Evolutionary conservation across 805 yeast species (phyloP).

Genomic region (Teunomyces tritomae): DNA sequence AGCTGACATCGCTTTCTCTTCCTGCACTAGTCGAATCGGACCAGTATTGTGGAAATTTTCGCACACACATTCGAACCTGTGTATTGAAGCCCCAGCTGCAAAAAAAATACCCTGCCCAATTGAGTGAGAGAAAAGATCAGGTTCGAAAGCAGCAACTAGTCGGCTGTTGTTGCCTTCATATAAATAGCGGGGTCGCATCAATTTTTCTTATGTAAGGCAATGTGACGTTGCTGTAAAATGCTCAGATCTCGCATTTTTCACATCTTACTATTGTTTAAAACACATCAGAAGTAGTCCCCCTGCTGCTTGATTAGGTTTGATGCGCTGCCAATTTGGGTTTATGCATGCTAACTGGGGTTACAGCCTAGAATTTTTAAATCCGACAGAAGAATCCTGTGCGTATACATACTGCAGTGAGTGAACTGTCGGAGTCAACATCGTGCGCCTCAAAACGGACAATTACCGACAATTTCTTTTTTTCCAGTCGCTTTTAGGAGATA

Average conservation of each 20-base stretch:
- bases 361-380: background rate
- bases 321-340: background rate
- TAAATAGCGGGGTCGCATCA: too few relatives aligned
- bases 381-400: background rate
- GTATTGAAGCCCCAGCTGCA: constrained; percentile 1
- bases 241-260: background rate
- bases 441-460: background rate
- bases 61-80: background rate
- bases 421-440: background rate
- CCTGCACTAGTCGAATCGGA: background rate
- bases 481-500: background rate
- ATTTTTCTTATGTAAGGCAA: too few relatives aligned
- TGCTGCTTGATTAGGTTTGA: background rate
- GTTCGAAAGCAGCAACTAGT: too few relatives aligned
- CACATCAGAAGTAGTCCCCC: background rate
- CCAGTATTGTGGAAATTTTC: constrained; percentile 1
- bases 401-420: background rate
- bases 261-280: background rate
- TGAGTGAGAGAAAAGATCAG: background rate
- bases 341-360: background rate
- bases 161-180: too few relatives aligned
- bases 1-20: background rate
- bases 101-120: background rate
- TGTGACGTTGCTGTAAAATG: background rate
- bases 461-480: background rate